Evolutionary conservation across 176 grass and related monocot genomes (phyloP).

Genomic region (Cenchrus fungigraminus): DNA sequence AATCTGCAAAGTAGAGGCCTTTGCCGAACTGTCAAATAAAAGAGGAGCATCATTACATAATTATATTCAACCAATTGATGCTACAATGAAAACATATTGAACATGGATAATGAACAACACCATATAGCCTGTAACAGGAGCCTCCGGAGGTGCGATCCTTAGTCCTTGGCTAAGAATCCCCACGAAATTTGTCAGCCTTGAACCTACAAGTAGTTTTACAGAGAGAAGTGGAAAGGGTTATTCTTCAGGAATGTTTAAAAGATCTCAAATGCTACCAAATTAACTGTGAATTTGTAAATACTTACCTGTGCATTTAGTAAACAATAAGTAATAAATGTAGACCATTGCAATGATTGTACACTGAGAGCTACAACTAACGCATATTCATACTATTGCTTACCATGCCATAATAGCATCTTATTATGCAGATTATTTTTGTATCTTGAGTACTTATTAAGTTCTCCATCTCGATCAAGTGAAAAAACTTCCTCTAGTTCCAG

Average conservation of each 20-base stretch:
- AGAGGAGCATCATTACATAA: slow-evolving; percentile 21
- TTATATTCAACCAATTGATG: slow-evolving; percentile 32
- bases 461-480: slow-evolving; percentile 84
- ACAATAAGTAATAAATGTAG: background rate
- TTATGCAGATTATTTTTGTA: slow-evolving; percentile 79
- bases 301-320: background rate
- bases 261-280: background rate
- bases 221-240: slow-evolving; percentile 2
- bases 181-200: slow-evolving; percentile 94
- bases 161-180: slow-evolving; percentile 97
- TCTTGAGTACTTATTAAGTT: slow-evolving; percentile 72
- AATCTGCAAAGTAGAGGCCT: slow-evolving; percentile 94
- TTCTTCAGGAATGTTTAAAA: background rate
- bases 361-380: background rate
- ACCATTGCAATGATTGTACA: background rate
- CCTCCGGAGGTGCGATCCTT: slow-evolving; percentile 95
- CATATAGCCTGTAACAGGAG: slow-evolving; percentile 94
- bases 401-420: slow-evolving; percentile 98
- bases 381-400: slow-evolving; percentile 49
- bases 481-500: slow-evolving; percentile 96
- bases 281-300: slow-evolving; percentile 14
- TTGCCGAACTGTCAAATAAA: slow-evolving; percentile 79
- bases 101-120: slow-evolving; percentile 42
- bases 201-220: slow-evolving; percentile 60
- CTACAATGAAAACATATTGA: background rate